phyloP scores from a whole-genome alignment of 108 stramenopile species.

The Nannochloropsis salina region DNA sequence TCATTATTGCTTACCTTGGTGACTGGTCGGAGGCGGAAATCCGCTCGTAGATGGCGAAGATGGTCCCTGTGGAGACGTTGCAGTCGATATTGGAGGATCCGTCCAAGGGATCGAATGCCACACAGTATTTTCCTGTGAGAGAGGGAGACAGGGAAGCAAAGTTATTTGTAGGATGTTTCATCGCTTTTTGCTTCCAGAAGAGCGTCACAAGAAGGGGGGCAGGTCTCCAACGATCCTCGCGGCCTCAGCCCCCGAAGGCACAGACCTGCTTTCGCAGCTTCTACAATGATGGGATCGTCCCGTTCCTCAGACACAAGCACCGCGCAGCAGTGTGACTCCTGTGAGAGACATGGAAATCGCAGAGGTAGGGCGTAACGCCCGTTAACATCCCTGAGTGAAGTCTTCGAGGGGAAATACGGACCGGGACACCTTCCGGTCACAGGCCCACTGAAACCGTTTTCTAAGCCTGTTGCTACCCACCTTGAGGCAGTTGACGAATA shows the following conservation, averaged over 20 bases:
- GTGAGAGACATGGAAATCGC: neutral
- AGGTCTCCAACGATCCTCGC: neutral
- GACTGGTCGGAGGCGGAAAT: neutral
- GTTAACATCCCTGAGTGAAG: neutral
- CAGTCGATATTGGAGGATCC: slow-evolving; percentile 99
- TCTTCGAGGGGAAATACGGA: neutral
- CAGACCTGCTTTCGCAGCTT: slow-evolving; percentile 58
- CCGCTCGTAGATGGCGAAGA: slow-evolving; percentile 86
- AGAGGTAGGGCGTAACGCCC: neutral
- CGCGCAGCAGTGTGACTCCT: slow-evolving; percentile 64
- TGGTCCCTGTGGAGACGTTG: slow-evolving; percentile 96
- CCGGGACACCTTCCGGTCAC: too few species aligned
- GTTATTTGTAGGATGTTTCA: neutral
- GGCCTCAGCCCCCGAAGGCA: neutral
- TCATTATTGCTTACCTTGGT: neutral
- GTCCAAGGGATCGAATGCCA: slow-evolving; percentile 97
- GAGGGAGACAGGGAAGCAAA: neutral
- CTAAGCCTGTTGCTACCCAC: neutral
- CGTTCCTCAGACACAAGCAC: slow-evolving; percentile 96
- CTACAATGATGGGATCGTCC: slow-evolving; percentile 94
- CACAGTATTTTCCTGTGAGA: slow-evolving; percentile 80
- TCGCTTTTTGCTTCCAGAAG: neutral
- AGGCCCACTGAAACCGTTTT: too few species aligned
- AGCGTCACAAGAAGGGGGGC: neutral
- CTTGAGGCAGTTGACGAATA: slow-evolving; percentile 95